Evolutionary conservation across 305 asterid genomes (phyloP).

Genomic region (Rubia occidens): DNA sequence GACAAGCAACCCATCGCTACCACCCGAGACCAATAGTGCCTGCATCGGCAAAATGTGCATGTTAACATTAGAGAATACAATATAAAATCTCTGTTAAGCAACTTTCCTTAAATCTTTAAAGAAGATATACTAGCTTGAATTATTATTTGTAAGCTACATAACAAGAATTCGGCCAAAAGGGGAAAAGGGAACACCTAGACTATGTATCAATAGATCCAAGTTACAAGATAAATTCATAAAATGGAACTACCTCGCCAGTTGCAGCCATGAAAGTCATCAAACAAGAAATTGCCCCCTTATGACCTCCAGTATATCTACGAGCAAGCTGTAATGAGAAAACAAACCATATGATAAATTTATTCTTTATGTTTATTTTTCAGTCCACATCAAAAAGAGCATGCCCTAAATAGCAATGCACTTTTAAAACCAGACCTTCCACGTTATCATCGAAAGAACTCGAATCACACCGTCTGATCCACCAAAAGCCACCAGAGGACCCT

Average conservation of each 20-base stretch:
- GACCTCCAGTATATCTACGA: constrained; percentile 98
- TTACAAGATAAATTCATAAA: constrained; percentile 14
- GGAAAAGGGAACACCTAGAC: not conserved
- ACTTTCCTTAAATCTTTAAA: not conserved
- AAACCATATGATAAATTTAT: constrained; percentile 1
- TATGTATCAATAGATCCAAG: not conserved
- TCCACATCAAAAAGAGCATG: not conserved
- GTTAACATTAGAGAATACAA: not conserved
- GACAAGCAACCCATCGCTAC: constrained; percentile 84
- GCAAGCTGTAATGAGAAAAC: constrained; percentile 62
- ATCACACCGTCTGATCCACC: constrained; percentile 98
- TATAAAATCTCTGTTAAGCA: not conserved
- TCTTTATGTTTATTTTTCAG: constrained; percentile 1
- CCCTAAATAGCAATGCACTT: constrained; percentile 16
- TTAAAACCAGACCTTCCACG: constrained; percentile 74
- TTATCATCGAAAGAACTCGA: constrained; percentile 97
- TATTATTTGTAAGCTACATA: not conserved
- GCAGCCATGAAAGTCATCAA: constrained; percentile 97
- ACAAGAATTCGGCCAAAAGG: not conserved
- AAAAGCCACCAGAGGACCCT: constrained; percentile 99
- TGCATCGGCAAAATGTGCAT: constrained; percentile 21
- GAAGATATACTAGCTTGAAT: not conserved
- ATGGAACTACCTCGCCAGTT: constrained; percentile 74
- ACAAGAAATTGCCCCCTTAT: constrained; percentile 91
- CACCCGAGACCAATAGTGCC: constrained; percentile 96